Evolutionary conservation across 176 grass and related monocot genomes (phyloP), one percentile per base, ranked within the genome.

Genomic region (Carex parvula): DNA sequence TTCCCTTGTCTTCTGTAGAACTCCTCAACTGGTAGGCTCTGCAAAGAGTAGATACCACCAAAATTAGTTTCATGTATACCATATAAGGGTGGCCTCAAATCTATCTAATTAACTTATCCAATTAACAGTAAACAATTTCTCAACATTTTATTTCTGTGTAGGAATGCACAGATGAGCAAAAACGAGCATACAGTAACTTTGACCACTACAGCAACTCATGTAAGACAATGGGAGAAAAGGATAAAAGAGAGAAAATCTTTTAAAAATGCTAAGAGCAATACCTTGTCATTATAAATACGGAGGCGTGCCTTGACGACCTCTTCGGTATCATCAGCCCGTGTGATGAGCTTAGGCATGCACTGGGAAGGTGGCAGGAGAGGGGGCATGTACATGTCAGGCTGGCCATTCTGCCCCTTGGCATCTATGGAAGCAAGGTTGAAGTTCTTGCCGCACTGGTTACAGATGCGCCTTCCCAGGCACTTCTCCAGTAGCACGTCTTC

Each of bases 391-490:
- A 99, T 99, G 41, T 77, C 66, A 86, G 96, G 96, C 8, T 89
- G 86, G 29, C 88, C 96, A 83, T 95, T 87, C 84, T 91, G 89
- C 24, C 83, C 88, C 59, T 94, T 90, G 33, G 92, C 90, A 88
- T 95, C 85, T 66, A 99, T 99, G 70, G 82, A 94, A 24, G 96
- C 93, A 53, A 99, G 44, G 82, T 99, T 99, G 85, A 92, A 99
- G 86, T 88, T 94, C 77, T 86, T 88, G 14, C 93, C 91, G 81
- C 96, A 99, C 72, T 99, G 71, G 78, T 60, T 57, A n/a, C 96
- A 99, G 75, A 88, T 95, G 52, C 96, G 89, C 90, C 96, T 89
- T 26, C 96, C 96, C 30, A 99, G 91, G 88, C 96, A 99, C 71
- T 99, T 99, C 62, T 95, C 91, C 66, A 95, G 59, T 71, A 99